Evolutionary conservation across 257 asterid species (phyloP), one percentile per base, ranked within the genome.

Genomic region (Anisodus acutangulus): DNA sequence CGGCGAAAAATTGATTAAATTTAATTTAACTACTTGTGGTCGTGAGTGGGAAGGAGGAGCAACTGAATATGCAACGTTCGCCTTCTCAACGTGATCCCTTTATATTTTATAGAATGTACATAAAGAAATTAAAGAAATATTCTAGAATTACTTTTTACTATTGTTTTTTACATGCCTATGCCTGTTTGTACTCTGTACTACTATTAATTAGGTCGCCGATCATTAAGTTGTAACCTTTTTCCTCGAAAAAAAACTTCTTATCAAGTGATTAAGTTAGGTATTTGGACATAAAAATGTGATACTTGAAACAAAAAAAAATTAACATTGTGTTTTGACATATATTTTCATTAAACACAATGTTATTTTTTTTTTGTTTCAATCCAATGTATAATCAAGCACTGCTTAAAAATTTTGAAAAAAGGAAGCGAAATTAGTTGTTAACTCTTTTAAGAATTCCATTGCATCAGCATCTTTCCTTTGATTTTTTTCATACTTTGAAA

Each of bases 31-130:
- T 80, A 83, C 78, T 84, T 45, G 72, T 74, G 85, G 76, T 26
- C 63, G 19, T 70, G 88, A 83, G 71, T 58, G 70, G 83, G 80
- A 58, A 86, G 84, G 72, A 49, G 60, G 86, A 80, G 70, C 87
- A 88, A 88, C 79, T 85, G 16, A 85, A 83, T 88, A 88, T 83
- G 88, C 89, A 83, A 64, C 79, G 80, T 87, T 86, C 83, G 89
- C 87, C 83, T 12, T 67, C 67, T 76, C 85, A 85, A 85, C 78
- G 83, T 39, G 15, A 69, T 41, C 6, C 31, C 4, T 41, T 69
- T 51, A 4, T 13, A 13, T 74, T 11, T 74, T 45, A 31, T 31
- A 11, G n/a, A 70, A 4, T n/a, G 12, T 60, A 55, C 16, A 13
- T 55, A 55, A 55, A 4, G 2, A 13, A 16, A 55, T 13, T 55